Percentiles rank a stretch among this genome's conserved stretches.
Evolutionary conservation across 2,329 filamentous ascomycete species (phyloP).

Genomic region (Colletotrichum costaricense): DNA sequence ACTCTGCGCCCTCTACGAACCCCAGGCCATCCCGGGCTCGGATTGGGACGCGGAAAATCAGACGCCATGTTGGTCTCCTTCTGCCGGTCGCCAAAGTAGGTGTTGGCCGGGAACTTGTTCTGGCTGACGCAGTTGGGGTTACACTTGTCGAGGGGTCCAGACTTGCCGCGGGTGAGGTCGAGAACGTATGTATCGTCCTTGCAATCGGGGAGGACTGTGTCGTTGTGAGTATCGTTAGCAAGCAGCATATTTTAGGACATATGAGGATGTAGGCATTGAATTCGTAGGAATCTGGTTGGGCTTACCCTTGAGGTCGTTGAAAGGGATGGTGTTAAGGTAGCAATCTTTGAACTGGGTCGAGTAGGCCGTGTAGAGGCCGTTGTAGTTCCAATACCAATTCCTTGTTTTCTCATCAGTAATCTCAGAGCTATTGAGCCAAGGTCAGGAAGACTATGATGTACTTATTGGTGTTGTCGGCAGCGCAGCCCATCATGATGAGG

Average conservation of each 20-base stretch:
- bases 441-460: background rate
- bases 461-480: slow-evolving; percentile 35
- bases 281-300: background rate
- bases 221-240: background rate
- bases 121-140: slow-evolving; percentile 36
- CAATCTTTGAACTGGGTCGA: slow-evolving; percentile 35
- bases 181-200: slow-evolving; percentile 34
- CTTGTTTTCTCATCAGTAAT: background rate
- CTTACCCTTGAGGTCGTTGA: slow-evolving; percentile 34
- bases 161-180: slow-evolving; percentile 33
- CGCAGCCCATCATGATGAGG: slow-evolving; percentile 34
- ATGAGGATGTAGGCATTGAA: background rate
- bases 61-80: slow-evolving; percentile 29
- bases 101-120: slow-evolving; percentile 33
- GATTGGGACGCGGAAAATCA: slow-evolving; percentile 13
- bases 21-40: background rate
- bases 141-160: slow-evolving; percentile 34
- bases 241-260: too few species aligned
- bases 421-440: background rate
- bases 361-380: slow-evolving; percentile 35
- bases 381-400: slow-evolving; percentile 37
- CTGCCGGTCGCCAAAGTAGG: slow-evolving; percentile 34
- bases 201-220: slow-evolving; percentile 33
- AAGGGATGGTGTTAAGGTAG: slow-evolving; percentile 30
- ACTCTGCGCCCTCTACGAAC: background rate